Evolutionary conservation across 2,329 filamentous ascomycete genomes (phyloP), one percentile per base, ranked within the genome.

Genomic region (Claviceps humidiphila): DNA sequence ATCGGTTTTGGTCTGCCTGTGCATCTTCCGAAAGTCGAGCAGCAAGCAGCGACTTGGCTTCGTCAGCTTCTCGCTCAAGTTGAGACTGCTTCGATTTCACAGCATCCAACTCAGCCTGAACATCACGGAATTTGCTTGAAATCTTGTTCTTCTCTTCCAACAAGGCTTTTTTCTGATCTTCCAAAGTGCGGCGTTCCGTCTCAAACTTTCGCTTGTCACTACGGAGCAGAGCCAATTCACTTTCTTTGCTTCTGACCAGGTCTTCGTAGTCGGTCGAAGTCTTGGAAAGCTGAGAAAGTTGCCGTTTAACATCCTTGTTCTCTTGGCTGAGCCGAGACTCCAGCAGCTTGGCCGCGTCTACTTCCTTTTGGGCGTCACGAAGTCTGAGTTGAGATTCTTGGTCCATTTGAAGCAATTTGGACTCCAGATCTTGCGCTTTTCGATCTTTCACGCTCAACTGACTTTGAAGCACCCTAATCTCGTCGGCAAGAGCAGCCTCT

Each of bases 181-280:
- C 89, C 39, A 95, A 81, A 14, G 75, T 76, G 56, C 81, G 82
- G 34, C 85, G 86, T 60, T 96, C 90, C 50, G 83, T 81, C 64
- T 95, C 87, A 58, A 85, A 84, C 57, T 85, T 88, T 64, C 85
- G 87, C 57, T 90, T 81, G 64, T 98, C 93, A 11, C 82, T 82
- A 59, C 89, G 88, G 38, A 97, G 76, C 46, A 97, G 77, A 0
- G 85, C 78, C 20, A 98, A 74, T 63, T 98, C 94, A 65, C 90
- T 95, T 64, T 98, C 93, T 66, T 97, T 98, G 54, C 87, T 84
- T 24, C 89, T 80, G 24, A 98, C 85, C 44, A 97, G 78, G 60
- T 97, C 91, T 67, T 98, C 93, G 58, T 95, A 97, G 63, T 90
- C 89, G 0, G 89, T 94, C 0, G 91, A 95, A 0, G 91, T 96